Evolutionary conservation across 768 basidiomycete genomes (phyloP).

Genomic region (Lentinula edodes): DNA sequence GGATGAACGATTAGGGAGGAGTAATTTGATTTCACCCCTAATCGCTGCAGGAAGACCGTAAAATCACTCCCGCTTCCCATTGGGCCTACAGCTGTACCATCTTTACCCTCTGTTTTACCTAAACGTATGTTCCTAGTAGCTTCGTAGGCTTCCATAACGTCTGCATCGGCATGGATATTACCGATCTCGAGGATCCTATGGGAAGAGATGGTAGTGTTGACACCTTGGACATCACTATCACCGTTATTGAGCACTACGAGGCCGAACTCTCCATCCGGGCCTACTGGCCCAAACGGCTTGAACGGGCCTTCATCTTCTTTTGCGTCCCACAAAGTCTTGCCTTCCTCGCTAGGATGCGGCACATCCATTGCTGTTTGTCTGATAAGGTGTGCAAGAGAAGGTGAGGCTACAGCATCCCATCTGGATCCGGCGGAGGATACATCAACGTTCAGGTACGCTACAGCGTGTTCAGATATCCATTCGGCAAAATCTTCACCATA

Average conservation of each 20-base stretch:
- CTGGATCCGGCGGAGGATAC: slow-evolving; percentile 57
- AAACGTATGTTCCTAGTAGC: slow-evolving; percentile 21
- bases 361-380: slow-evolving; percentile 62
- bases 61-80: slow-evolving; percentile 90
- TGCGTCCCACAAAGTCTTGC: slow-evolving; percentile 78
- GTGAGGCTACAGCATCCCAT: slow-evolving; percentile 31
- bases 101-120: slow-evolving; percentile 15
- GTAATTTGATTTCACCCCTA: slow-evolving; percentile 42
- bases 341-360: slow-evolving; percentile 61
- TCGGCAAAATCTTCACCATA: slow-evolving; percentile 89
- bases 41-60: slow-evolving; percentile 84
- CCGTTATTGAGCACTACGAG: slow-evolving; percentile 65
- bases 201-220: not conserved
- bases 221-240: slow-evolving; percentile 21
- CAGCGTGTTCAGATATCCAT: slow-evolving; percentile 77
- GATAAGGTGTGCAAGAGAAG: slow-evolving; percentile 63
- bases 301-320: slow-evolving; percentile 54
- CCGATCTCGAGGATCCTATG: slow-evolving; percentile 1
- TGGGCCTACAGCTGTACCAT: slow-evolving; percentile 42
- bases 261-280: slow-evolving; percentile 39
- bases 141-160: slow-evolving; percentile 35
- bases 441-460: slow-evolving; percentile 83
- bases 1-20: not conserved
- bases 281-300: slow-evolving; percentile 28
- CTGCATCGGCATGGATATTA: slow-evolving; percentile 31